phyloP scores from a whole-genome alignment of 2,329 filamentous ascomycete genomes.

The Aureobasidium sp. region DNA sequence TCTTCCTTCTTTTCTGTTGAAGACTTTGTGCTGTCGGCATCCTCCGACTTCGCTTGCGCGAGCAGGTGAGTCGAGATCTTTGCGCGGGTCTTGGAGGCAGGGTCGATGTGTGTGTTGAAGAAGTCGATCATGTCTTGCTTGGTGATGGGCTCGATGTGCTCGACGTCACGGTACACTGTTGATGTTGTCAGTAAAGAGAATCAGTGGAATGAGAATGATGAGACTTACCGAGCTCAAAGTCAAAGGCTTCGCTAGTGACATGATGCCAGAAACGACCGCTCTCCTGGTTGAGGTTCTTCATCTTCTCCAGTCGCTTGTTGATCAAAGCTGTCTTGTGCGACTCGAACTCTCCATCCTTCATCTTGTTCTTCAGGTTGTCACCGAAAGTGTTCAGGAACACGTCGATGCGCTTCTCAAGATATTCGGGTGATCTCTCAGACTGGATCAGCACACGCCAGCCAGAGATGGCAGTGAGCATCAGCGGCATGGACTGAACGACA shows the following conservation, averaged over 20 bases:
- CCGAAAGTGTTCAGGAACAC: constrained; percentile 66
- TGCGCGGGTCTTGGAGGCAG: constrained; percentile 62
- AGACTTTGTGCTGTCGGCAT: constrained; percentile 16
- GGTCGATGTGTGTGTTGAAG: constrained; percentile 66
- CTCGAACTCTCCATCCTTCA: constrained; percentile 80
- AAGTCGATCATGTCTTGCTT: constrained; percentile 76
- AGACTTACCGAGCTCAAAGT: constrained; percentile 72
- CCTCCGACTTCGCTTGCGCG: constrained; percentile 49
- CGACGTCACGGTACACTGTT: constrained; percentile 66
- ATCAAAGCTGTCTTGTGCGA: constrained; percentile 84
- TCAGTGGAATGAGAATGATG: background rate
- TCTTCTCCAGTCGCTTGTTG: constrained; percentile 77
- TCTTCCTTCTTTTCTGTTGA: constrained; percentile 28
- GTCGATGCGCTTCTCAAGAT: constrained; percentile 81
- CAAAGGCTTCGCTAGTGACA: constrained; percentile 76
- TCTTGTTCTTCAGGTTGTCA: constrained; percentile 53
- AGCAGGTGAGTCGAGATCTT: constrained; percentile 78
- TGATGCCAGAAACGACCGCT: constrained; percentile 75
- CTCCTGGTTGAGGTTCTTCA: constrained; percentile 87
- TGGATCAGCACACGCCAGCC: constrained; percentile 88
- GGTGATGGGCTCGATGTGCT: constrained; percentile 61
- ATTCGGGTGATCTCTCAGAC: constrained; percentile 76
- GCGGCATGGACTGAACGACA: constrained; percentile 78
- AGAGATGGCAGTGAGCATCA: constrained; percentile 62
- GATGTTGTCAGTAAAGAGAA: background rate